Conservation (phyloP, 2,329 filamentous ascomycete species). For the Boeremia lycopersici region DNA sequence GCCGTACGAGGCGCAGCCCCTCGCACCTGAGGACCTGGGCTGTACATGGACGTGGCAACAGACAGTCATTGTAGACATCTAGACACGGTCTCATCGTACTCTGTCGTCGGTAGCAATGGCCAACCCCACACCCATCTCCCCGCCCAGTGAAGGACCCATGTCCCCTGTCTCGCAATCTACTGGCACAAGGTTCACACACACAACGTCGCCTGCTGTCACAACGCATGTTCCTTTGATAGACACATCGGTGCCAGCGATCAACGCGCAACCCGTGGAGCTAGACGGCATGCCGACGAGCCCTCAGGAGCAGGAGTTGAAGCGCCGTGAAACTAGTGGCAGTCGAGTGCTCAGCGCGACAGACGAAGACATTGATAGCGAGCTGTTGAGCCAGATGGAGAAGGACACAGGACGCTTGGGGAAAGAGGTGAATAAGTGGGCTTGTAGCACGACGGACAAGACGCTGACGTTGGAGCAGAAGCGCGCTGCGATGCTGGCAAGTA, state of each 20-base stretch:
- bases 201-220: conserved; percentile 32
- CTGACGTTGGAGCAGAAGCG: conserved; percentile 41
- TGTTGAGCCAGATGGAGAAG: conserved; percentile 30
- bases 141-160: conserved; percentile 25
- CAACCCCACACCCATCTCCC: conserved; percentile 13
- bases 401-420: conserved; percentile 24
- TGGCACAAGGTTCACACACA: neutral
- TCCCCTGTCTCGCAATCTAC: conserved; percentile 25
- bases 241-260: conserved; percentile 49
- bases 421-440: conserved; percentile 28
- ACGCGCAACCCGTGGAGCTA: conserved; percentile 52
- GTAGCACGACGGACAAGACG: neutral
- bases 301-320: conserved; percentile 34
- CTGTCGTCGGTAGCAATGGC: conserved; percentile 10
- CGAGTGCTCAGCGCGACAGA: conserved; percentile 30
- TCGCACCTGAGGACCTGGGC: neutral
- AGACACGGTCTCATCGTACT: neutral
- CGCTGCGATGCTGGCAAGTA: conserved; percentile 43
- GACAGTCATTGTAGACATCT: too few species aligned
- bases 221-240: conserved; percentile 45
- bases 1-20: conserved; percentile 2
- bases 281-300: conserved; percentile 42
- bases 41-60: neutral
- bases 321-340: conserved; percentile 22
- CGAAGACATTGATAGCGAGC: conserved; percentile 38